Base-by-base conservation (phyloP, 306 rosid species). In the Glycine latifolia region DNA sequence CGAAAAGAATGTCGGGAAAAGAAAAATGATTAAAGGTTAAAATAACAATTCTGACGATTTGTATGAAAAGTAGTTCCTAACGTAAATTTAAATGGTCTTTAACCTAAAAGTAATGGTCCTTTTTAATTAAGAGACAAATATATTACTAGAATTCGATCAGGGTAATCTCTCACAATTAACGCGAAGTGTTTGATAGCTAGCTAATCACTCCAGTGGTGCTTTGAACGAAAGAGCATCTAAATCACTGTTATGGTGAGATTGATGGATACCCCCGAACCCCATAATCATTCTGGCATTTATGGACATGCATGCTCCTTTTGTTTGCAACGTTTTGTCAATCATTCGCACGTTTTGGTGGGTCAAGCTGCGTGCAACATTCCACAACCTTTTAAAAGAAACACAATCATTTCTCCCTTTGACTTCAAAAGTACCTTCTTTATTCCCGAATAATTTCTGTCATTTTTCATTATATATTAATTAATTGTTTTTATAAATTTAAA, bases 371-470 rank as follows among this genome's bases (percentile, higher is more conserved):
- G 14, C 31, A 43, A 67, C 53, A 67, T 79, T 67, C 84, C 75
- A 6, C 84, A 14, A 55, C 6, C 61, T 60, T 74, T 52, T 7
- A 52, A 55, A 62, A 43, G 7, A 71, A 67, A 16, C 84, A 31
- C 81, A 84, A 84, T 84, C 20, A 79, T 79, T 84, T 73, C 78
- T 61, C 81, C 61, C 54, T 81, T 84, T 79, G 87, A 84, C 87
- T 83, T 63, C 58, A 35, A 54, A 48, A 6, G 3, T 71, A 12
- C 67, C 4, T n/a, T 73, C 8, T 67, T 62, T 63, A 13, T 59
- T 15, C 35, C 20, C 58, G 7, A 37, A 63, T 77, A 14, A 49
- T 77, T 50, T 65, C 46, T 49, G 2, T 44, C 68, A 5, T 3
- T n/a, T 69, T 31, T 56, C 31, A 44, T 68, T 26, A 26, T 1